Conservation (phyloP, 306 rosid genomes). For the Styphnolobium japonicum region DNA sequence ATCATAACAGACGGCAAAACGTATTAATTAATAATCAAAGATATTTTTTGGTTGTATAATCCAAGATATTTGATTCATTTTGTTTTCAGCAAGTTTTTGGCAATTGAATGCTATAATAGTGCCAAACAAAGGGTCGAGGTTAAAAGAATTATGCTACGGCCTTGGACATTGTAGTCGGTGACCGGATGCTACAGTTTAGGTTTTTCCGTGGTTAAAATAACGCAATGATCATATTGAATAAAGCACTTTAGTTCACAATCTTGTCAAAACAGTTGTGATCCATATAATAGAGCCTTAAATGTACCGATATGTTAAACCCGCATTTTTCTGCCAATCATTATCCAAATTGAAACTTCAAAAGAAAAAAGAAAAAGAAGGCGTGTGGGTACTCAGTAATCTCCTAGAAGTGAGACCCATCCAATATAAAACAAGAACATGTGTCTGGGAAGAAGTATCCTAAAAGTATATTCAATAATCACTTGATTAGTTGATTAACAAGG, state of each 20-base stretch:
- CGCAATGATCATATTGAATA: background rate
- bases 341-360: background rate
- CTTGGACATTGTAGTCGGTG: no score
- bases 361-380: background rate
- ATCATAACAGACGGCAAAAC: background rate
- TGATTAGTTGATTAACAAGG: background rate
- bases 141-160: no score
- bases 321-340: background rate
- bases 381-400: background rate
- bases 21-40: background rate
- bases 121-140: no score
- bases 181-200: no score
- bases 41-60: background rate
- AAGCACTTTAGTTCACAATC: background rate
- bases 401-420: background rate
- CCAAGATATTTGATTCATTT: background rate
- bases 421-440: background rate
- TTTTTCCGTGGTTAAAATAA: conserved; percentile 7
- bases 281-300: background rate
- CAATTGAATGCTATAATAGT: background rate
- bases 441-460: background rate
- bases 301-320: background rate
- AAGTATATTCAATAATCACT: background rate
- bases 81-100: background rate
- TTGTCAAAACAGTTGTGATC: background rate